Evolutionary conservation across 495 filamentous ascomycete species (phyloP), one percentile per base, ranked within the genome.

Genomic region (Talaromyces stipitatus): DNA sequence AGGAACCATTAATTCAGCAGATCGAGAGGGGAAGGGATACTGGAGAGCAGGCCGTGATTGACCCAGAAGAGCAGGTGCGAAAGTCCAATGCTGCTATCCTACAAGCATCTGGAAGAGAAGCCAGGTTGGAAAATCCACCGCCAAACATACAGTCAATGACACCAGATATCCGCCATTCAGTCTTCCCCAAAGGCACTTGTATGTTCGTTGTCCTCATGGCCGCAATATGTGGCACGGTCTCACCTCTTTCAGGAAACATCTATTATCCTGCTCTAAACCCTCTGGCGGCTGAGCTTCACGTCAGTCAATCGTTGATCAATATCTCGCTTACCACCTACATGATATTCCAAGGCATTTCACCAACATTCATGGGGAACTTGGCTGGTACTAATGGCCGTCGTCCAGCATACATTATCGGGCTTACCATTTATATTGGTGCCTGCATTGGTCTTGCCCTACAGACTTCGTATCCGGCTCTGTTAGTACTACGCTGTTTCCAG

Each of bases 391-490:
- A 73, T 1, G 85, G 85, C 22, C 72, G 85, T 32, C 65, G 85
- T 24, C 82, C 79, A 0, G 80, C 81, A 1, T 87, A 83, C 55
- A 75, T 86, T 20, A 60, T 84, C 5, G 70, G 72, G n/a, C 82
- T 86, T 55, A 57, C 66, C 50, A 75, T 87, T 16, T 88, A 86
- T 58, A 60, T 84, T 6, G 73, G 69, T 45, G 85, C 86, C 43
- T 85, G 85, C 60, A 77, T 87, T 41, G 86, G 84, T 0, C 67
- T 88, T 1, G 84, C 84, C 3, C 62, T 87, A 24, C 82, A 85
- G 48, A 69, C 78, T 23, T 73, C 75, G 48, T 89, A 82, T 60
- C 73, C 78, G 10, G 80, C 83, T 0, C 64, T 89, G 18, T 65
- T 89, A 26, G 70, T 85, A 1, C 67, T 89, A 10, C 74, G 86